A percentile compares a stretch with the other conserved stretches of the same genome.
Evolutionary conservation across 305 asterid genomes (phyloP).

Genomic region (Solanum hybrid): DNA sequence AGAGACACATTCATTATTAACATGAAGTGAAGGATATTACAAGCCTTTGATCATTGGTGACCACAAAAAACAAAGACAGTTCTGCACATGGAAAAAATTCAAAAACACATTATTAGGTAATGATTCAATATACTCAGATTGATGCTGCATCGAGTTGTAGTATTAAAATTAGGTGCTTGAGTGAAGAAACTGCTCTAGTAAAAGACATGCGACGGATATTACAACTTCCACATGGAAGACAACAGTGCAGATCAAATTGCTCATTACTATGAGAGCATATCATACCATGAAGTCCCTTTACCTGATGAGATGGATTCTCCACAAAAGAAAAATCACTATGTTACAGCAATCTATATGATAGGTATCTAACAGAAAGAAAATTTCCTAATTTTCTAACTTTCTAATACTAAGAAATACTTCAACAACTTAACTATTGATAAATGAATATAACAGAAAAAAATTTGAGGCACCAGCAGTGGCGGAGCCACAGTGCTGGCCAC

Average conservation of each 20-base stretch:
- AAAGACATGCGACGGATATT: neutral
- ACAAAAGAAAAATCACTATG: neutral
- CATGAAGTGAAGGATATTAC: neutral
- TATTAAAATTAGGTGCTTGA: neutral
- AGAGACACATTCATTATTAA: neutral
- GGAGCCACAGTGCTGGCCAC: neutral
- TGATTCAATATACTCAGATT: neutral
- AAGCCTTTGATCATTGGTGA: neutral
- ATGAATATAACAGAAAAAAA: neutral
- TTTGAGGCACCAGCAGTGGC: neutral
- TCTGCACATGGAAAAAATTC: neutral
- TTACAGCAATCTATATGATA: neutral
- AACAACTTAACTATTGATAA: neutral
- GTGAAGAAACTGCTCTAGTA: neutral
- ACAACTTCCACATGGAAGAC: neutral
- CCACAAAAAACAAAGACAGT: neutral
- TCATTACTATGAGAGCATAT: neutral
- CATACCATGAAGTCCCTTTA: neutral
- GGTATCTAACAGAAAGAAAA: neutral
- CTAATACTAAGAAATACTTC: neutral
- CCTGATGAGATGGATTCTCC: neutral
- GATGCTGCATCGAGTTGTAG: neutral
- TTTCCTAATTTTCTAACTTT: neutral
- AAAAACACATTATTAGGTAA: neutral
- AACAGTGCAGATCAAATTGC: neutral